Base-by-base conservation (phyloP, 2,329 filamentous ascomycete species). In the Fusarium sacchari region DNA sequence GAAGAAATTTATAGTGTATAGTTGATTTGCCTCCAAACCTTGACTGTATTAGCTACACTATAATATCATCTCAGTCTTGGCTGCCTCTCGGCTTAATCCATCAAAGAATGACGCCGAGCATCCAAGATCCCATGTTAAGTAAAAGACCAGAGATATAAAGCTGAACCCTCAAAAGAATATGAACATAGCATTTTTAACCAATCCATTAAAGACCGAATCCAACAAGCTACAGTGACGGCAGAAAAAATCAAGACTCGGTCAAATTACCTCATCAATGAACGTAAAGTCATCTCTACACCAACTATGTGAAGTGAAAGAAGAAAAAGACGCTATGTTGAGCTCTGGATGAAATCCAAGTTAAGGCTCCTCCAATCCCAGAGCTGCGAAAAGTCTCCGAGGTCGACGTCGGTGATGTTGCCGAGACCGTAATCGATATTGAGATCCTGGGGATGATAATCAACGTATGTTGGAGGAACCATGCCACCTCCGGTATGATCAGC, bases 311-410 rank as follows among this genome's bases (percentile, higher is more conserved):
- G 32, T n/a, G 22, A 22, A 42, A 34, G 24, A n/a, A 18, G 40
- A 7, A 28, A 36, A 42, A n/a, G 30, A 17, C 37, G 5, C 55
- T 75, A 74, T 47, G 52, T 67, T 39, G 72, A 62, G 42, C 72
- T 71, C 9, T 73, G 61, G 28, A 77, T 77, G 39, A 77, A 77
- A 49, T 75, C 72, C 57, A 77, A 52, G 26, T 75, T 68, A 6
- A 77, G 59, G 26, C 76, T 77, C 17, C 68, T 66, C 76, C 76
- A 77, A 17, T 77, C 74, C 76, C 76, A 77, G 2, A 77, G 43
- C 18, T 66, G 57, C 5, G 74, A 70, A 39, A 77, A 77, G 28
- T 78, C 74, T 15, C 76, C 76, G 1, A 77, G 59, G 4, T 77
- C 74, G 3, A 64, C 64, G 15, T 75, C 74, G 2, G 76, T 77